Evolutionary conservation across 2,329 filamentous ascomycete species (phyloP).

Genomic region (Penicillium sp.): DNA sequence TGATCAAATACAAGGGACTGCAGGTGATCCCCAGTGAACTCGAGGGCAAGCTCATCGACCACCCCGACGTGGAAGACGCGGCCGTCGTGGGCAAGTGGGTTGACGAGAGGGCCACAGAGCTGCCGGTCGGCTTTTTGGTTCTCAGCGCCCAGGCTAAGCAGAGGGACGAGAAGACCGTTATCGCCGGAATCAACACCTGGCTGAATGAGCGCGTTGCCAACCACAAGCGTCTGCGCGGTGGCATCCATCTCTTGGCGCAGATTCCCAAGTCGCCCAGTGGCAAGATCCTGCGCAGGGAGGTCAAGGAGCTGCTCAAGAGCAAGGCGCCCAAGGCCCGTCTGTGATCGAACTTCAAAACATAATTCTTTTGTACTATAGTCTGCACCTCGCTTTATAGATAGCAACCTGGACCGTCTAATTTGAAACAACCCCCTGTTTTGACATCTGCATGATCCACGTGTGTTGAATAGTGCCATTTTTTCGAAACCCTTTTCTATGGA

Average conservation of each 20-base stretch:
- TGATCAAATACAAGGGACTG: constrained; percentile 27
- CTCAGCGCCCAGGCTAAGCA: constrained; percentile 11
- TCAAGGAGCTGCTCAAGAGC: constrained; percentile 25
- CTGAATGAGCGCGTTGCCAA: constrained; percentile 30
- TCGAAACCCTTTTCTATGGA: neutral
- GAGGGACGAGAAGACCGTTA: constrained; percentile 8
- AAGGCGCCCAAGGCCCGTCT: constrained; percentile 20
- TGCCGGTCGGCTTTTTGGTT: constrained; percentile 24
- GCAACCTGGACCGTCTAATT: neutral
- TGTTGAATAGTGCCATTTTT: neutral
- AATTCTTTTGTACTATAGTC: neutral
- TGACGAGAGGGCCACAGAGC: constrained; percentile 21
- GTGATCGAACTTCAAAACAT: constrained; percentile 1
- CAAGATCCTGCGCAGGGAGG: constrained; percentile 32
- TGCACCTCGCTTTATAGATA: neutral
- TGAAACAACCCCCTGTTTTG: neutral
- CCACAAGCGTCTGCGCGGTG: constrained; percentile 37
- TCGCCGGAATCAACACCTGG: constrained; percentile 18
- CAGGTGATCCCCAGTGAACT: constrained; percentile 26
- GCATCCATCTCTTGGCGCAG: constrained; percentile 32
- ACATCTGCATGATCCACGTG: neutral
- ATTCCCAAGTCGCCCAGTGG: constrained; percentile 38
- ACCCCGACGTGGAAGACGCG: constrained; percentile 24
- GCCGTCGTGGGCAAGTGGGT: constrained; percentile 24
- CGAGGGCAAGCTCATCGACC: constrained; percentile 23